Percentiles rank a stretch among this genome's conserved stretches.
phyloP scores from a whole-genome alignment of 2,329 filamentous ascomycete genomes.

The Thielaviopsis ethacetica region DNA sequence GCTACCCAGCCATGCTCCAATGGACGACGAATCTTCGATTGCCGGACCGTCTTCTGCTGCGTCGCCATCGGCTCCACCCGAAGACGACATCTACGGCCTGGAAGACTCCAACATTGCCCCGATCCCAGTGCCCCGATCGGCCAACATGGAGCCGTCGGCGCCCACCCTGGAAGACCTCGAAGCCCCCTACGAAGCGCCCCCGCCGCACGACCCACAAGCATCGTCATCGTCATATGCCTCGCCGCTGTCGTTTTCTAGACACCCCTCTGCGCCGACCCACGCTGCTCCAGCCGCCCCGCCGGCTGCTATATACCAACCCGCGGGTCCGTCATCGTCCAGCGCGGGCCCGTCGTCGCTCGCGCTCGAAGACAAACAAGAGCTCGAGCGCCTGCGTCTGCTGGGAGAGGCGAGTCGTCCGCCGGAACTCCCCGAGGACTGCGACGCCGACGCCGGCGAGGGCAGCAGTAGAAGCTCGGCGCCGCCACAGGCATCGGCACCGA shows the following conservation, averaged over 20 bases:
- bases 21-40: conserved; percentile 9
- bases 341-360: background rate
- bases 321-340: conserved; percentile 14
- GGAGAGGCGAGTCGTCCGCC: conserved; percentile 48
- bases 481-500: conserved; percentile 3
- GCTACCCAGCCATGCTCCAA: conserved; percentile 57
- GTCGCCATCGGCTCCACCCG: conserved; percentile 15
- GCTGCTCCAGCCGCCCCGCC: conserved; percentile 11
- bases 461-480: conserved; percentile 12
- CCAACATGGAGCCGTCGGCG: conserved; percentile 2
- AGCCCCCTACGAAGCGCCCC: conserved; percentile 6
- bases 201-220: conserved; percentile 11
- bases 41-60: conserved; percentile 23
- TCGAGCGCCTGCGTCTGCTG: conserved; percentile 50
- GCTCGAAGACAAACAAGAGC: conserved; percentile 62
- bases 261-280: background rate
- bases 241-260: background rate
- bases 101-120: conserved; percentile 31
- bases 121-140: conserved; percentile 6
- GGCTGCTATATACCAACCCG: conserved; percentile 14
- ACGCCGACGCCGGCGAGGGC: conserved; percentile 21
- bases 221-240: background rate
- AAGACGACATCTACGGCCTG: conserved; percentile 28
- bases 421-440: conserved; percentile 37
- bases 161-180: conserved; percentile 7